A percentile compares a stretch with the other conserved stretches of the same genome.
Evolutionary conservation across 2,329 filamentous ascomycete genomes (phyloP).

Genomic region (Didymellaceae sp.): DNA sequence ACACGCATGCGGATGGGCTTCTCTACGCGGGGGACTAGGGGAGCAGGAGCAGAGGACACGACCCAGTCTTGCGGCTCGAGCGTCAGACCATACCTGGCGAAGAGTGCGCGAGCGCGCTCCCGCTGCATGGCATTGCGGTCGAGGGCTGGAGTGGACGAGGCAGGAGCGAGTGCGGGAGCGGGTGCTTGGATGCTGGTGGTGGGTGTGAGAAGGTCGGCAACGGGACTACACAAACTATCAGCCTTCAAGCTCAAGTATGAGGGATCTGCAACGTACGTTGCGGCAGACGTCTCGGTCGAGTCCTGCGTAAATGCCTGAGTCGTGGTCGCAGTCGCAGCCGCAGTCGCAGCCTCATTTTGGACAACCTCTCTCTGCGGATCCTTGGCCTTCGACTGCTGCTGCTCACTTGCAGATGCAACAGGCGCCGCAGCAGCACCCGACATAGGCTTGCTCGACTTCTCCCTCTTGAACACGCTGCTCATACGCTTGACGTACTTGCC

Average conservation of each 20-base stretch:
- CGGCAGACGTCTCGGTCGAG: not conserved
- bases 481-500: conserved; percentile 51
- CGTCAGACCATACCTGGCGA: conserved; percentile 52
- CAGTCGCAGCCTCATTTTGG: too few relatives aligned
- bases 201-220: conserved; percentile 3
- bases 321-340: not conserved
- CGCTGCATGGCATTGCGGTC: conserved; percentile 47
- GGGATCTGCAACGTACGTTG: conserved; percentile 8
- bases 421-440: conserved; percentile 13
- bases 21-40: conserved; percentile 63
- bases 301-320: conserved; percentile 6
- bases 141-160: conserved; percentile 22
- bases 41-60: conserved; percentile 29
- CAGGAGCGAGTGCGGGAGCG: conserved; percentile 1
- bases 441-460: conserved; percentile 32
- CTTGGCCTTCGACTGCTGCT: not conserved
- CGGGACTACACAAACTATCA: not conserved
- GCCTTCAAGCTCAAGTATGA: not conserved
- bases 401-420: conserved; percentile 13
- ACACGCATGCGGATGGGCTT: conserved; percentile 81
- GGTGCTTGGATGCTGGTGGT: conserved; percentile 4
- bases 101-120: conserved; percentile 50
- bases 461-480: conserved; percentile 48
- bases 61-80: conserved; percentile 51
- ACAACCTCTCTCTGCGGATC: not conserved